Evolutionary conservation across 257 asterid genomes (phyloP), one percentile per base, ranked within the genome.

Genomic region (Misopates orontium): DNA sequence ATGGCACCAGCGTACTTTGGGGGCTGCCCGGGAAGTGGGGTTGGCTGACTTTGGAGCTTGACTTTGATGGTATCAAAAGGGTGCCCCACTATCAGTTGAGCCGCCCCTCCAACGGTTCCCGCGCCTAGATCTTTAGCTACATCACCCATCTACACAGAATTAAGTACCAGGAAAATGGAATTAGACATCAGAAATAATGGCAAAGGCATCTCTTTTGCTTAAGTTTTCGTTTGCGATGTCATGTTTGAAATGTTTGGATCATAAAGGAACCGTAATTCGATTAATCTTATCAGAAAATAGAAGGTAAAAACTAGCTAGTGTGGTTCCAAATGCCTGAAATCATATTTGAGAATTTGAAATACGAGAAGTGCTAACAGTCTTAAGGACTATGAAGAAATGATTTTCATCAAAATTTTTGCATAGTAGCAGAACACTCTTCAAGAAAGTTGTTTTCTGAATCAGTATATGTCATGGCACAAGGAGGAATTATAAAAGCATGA

Each of bases 21-120:
- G 19, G 70, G 81, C 79, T 86, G 92, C 8, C 99, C 95, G 5
- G 95, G 89, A 68, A 82, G 79, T 15, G 96, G 97, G 60, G 83
- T 61, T 15, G 97, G 99, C 69, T 87, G 97, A 73, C 99, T 93
- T 75, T 93, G 99, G 80, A 92, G 97, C 85, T 89, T 92, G 59
- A 92, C 98, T 75, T 92, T 92, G 31, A 93, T 92, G 68, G 98
- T 92, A 74, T 92, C 98, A 23, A 92, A 92, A 54, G 98, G 97
- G 85, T 92, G 98, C 23, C 98, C 98, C n/a, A 71, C 72, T 74
- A 92, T 63, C 86, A 92, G 71, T 54, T 89, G 96, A 12, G 96
- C 89, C 24, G 91, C 97, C 75, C 98, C 98, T 69, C 97, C 98
- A 42, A 89, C 85, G 5, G 95, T 83, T 21, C 95, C 95, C 24